phyloP scores from a whole-genome alignment of 1,139 yeast genomes.

The Diutina mesorugosa region DNA sequence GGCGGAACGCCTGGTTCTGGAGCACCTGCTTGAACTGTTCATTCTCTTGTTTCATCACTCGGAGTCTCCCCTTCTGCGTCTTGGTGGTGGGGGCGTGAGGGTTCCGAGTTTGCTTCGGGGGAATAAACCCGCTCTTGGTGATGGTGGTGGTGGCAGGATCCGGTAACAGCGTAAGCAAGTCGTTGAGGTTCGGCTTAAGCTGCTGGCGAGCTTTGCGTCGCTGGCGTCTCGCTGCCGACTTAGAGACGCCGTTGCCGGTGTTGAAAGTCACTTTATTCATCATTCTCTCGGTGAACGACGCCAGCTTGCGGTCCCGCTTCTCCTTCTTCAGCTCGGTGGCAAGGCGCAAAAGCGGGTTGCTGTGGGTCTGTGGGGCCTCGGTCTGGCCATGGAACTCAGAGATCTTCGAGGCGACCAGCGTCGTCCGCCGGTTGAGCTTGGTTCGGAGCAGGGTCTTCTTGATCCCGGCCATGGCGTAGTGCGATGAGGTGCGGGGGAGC shows the following conservation, averaged over 20 bases:
- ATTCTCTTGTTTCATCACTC: conserved; percentile 40
- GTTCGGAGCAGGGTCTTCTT: not conserved
- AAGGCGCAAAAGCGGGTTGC: conserved; percentile 42
- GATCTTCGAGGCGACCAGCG: not conserved
- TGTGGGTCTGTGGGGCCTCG: conserved; percentile 2
- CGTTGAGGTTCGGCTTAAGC: conserved; percentile 54
- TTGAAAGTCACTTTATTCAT: conserved; percentile 18
- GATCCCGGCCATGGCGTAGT: not conserved
- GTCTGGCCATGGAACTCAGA: not conserved
- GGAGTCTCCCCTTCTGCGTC: conserved; percentile 42
- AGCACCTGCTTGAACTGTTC: conserved; percentile 42
- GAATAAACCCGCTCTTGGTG: conserved; percentile 8
- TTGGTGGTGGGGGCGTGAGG: conserved; percentile 38
- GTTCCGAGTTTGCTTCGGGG: conserved; percentile 3
- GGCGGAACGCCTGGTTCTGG: conserved; percentile 35
- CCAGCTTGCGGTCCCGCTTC: conserved; percentile 27
- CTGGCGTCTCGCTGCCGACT: conserved; percentile 52
- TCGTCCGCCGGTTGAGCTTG: not conserved
- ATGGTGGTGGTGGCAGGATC: conserved; percentile 12
- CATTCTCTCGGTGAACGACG: conserved; percentile 16
- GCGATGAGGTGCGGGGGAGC: not conserved
- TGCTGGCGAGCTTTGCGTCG: conserved; percentile 52
- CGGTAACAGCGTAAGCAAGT: conserved; percentile 40
- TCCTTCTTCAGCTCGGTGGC: conserved; percentile 42
- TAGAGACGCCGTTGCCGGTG: conserved; percentile 36